Base-by-base conservation (phyloP, 768 basidiomycete species). In the Hypsizygus marmoreus region DNA sequence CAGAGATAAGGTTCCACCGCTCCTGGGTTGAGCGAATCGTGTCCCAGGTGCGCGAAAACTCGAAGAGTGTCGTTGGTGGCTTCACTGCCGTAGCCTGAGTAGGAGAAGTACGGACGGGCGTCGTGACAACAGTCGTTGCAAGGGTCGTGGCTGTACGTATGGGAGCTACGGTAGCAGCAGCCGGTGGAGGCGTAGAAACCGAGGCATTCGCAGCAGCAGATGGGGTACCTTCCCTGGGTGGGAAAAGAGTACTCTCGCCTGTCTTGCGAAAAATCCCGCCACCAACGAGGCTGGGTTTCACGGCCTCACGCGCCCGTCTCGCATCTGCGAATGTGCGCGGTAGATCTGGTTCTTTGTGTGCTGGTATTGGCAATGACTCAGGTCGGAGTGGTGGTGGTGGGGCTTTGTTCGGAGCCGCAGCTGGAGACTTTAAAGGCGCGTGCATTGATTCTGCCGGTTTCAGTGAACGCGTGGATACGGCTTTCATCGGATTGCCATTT, bases 201-300 rank as follows among this genome's bases (percentile, higher is more conserved):
- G 54, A 29, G 48, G 6, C n/a, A n/a, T n/a, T n/a, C n/a, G n/a
- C n/a, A n/a, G n/a, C n/a, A 10, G 51, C 20, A 14, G 48, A 33
- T 9, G 45, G 28, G n/a, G n/a, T n/a, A 17, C 25, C 11, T 28
- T 59, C 58, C 40, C 69, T 55, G 14, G 63, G 67, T 12, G 72
- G 57, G 49, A 90, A 77, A 8, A 89, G 62, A 2, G 77, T 84
- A 33, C 75, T 78, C 13, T 77, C 68, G 1, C 88, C 89, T 10
- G 80, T 74, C 2, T 73, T 66, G 20, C 81, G 77, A 66, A 91
- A 88, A 40, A 91, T 85, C 0, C 88, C 88, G 7, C 87, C 88
- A 0, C 85, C 81, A 3, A 81, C 76, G 30, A 72, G 72, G 43
- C 68, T 71, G 13, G 54, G 65, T 43, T 69, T 75, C 10, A 64